phyloP scores from a whole-genome alignment of 2,329 filamentous ascomycete species.

The Penicillium sp. region DNA sequence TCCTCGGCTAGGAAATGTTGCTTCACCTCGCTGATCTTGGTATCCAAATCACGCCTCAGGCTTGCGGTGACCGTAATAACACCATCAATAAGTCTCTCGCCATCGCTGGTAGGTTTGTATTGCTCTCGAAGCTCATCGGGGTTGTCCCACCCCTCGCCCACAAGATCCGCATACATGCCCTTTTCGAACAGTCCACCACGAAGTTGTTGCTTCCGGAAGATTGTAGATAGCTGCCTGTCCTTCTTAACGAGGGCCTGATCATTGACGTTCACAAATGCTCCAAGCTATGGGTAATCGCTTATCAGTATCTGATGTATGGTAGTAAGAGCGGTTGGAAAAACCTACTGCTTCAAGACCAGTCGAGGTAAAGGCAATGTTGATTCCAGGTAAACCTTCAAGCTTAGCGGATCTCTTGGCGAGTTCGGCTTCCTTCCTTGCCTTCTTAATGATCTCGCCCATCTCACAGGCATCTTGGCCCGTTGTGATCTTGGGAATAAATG shows the following conservation, averaged over 20 bases:
- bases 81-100: conserved; percentile 3
- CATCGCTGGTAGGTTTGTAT: not conserved
- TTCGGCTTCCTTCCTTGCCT: not conserved
- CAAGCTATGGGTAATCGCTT: not conserved
- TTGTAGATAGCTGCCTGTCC: not conserved
- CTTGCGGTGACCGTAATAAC: conserved; percentile 8
- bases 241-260: not conserved
- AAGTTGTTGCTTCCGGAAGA: not conserved
- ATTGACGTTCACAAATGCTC: not conserved
- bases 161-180: conserved; percentile 16
- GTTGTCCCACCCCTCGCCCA: conserved; percentile 15
- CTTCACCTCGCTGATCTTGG: conserved; percentile 6
- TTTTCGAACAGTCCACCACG: conserved; percentile 10
- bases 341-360: conserved; percentile 12
- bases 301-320: not conserved
- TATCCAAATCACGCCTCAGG: not conserved
- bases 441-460: conserved; percentile 1
- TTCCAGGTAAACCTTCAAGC: conserved; percentile 4
- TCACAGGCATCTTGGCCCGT: conserved; percentile 9
- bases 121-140: conserved; percentile 9
- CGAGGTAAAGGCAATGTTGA: conserved; percentile 11
- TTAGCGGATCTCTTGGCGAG: not conserved
- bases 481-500: conserved; percentile 13
- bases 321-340: not conserved
- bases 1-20: conserved; percentile 1